These are phyloP conservation scores for Pleurostoma richardsiae DNA, from an alignment of 2,329 filamentous ascomycete species.

Conservation along the genomic window DNA sequence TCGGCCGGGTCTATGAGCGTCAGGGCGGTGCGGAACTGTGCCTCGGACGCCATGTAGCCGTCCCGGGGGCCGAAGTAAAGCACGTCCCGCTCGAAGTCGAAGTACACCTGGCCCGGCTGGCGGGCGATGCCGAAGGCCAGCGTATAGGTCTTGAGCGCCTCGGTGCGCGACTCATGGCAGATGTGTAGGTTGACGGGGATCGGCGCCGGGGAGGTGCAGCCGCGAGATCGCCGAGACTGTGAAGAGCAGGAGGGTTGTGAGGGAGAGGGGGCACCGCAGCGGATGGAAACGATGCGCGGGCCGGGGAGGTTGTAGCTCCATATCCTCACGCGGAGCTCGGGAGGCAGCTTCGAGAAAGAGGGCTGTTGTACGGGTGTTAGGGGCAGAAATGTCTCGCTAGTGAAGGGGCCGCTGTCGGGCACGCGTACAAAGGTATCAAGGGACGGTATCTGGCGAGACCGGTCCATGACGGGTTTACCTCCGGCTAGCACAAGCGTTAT, in stretches of 20 bases:
- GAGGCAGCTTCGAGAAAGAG: conserved; percentile 35
- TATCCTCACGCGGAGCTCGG: conserved; percentile 41
- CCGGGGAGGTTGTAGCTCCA: conserved; percentile 39
- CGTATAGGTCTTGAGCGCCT: conserved; percentile 34
- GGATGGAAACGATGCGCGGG: conserved; percentile 36
- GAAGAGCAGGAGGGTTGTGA: not conserved
- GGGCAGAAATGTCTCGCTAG: not conserved
- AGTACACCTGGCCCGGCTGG: conserved; percentile 33
- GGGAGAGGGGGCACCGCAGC: conserved; percentile 26
- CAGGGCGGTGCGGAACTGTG: conserved; percentile 39
- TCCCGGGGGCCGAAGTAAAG: conserved; percentile 41
- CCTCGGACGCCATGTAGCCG: conserved; percentile 38
- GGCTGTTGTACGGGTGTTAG: conserved; percentile 21
- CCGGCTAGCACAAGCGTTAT: no score
- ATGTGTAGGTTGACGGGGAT: conserved; percentile 39
- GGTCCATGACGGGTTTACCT: no score
- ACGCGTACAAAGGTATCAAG: no score
- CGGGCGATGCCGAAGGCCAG: conserved; percentile 36
- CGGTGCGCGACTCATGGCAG: conserved; percentile 39
- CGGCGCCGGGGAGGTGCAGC: conserved; percentile 34
- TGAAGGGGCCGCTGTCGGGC: no score
- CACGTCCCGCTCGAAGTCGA: conserved; percentile 35
- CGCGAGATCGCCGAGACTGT: conserved; percentile 10
- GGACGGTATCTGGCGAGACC: no score
- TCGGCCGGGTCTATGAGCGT: conserved; percentile 33